Evolutionary conservation across 1,284 basidiomycete species (phyloP).

Genomic region (Xanthoconium separans): DNA sequence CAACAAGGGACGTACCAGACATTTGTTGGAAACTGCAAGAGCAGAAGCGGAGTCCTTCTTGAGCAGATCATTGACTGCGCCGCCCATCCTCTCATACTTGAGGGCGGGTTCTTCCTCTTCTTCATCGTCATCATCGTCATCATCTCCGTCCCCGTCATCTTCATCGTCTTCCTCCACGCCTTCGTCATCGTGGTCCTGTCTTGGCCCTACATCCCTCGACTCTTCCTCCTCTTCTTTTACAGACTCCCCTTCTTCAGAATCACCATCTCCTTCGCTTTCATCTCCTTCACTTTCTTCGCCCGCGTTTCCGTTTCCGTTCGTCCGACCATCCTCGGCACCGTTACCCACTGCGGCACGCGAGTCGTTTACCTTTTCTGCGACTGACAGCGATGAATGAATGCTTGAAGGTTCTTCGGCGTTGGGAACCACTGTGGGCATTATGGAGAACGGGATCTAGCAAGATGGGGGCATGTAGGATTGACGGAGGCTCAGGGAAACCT

Average conservation of each 20-base stretch:
- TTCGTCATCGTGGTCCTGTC: constrained; percentile 12
- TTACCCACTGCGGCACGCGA: neutral
- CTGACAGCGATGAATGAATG: neutral
- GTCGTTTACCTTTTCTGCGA: constrained; percentile 5
- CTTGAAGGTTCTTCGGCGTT: neutral
- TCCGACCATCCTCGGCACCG: constrained; percentile 3
- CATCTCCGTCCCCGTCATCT: constrained; percentile 30
- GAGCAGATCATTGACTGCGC: constrained; percentile 76
- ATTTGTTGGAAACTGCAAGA: constrained; percentile 73
- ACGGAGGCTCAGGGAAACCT: neutral
- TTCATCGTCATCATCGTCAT: constrained; percentile 30
- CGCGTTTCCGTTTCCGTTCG: constrained; percentile 20
- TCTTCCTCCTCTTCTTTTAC: constrained; percentile 11
- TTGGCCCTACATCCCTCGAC: neutral
- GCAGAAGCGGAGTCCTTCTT: constrained; percentile 88
- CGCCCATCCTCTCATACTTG: constrained; percentile 86
- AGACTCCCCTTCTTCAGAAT: constrained; percentile 3
- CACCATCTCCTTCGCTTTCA: constrained; percentile 4
- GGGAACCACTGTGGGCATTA: constrained; percentile 13
- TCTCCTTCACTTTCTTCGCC: constrained; percentile 1
- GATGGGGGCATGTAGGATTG: constrained; percentile 15
- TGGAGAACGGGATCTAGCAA: neutral
- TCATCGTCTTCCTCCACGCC: constrained; percentile 30
- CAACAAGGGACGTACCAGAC: constrained; percentile 54
- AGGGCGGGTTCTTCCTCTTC: constrained; percentile 84